Evolutionary conservation across 2,329 filamentous ascomycete species (phyloP).

Genomic region (Huntiella moniliformis): DNA sequence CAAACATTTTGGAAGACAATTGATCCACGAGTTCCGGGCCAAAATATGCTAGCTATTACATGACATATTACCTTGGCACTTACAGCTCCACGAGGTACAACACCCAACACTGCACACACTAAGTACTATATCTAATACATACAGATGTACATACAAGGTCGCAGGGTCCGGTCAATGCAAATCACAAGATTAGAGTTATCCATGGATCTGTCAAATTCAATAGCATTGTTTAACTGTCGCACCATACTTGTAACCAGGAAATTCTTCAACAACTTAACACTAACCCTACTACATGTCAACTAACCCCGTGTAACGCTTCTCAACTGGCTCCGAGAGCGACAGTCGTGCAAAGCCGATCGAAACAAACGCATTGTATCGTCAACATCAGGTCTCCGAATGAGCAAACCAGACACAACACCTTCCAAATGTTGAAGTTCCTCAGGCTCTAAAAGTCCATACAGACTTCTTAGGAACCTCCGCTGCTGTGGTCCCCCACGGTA

Average conservation of each 20-base stretch:
- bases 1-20: too few species aligned
- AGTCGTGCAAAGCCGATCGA: not conserved
- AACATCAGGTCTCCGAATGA: not conserved
- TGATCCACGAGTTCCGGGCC: too few species aligned
- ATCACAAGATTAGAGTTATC: too few species aligned
- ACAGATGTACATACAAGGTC: not conserved
- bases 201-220: too few species aligned
- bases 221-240: too few species aligned
- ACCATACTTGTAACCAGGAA: too few species aligned
- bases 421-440: constrained; percentile 10
- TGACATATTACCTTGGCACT: too few species aligned
- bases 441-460: constrained; percentile 15
- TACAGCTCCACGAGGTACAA: too few species aligned
- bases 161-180: too few species aligned
- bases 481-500: constrained; percentile 12
- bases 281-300: not conserved
- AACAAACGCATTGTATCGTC: constrained; percentile 2
- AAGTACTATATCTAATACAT: not conserved
- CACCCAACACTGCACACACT: too few species aligned
- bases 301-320: not conserved
- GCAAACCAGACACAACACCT: constrained; percentile 3
- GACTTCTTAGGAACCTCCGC: constrained; percentile 12
- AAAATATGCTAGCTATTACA: too few species aligned
- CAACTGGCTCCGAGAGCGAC: too few species aligned
- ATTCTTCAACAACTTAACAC: not conserved